Evolutionary conservation across 805 yeast species (phyloP).

Genomic region (Wickerhamiella cacticola): DNA sequence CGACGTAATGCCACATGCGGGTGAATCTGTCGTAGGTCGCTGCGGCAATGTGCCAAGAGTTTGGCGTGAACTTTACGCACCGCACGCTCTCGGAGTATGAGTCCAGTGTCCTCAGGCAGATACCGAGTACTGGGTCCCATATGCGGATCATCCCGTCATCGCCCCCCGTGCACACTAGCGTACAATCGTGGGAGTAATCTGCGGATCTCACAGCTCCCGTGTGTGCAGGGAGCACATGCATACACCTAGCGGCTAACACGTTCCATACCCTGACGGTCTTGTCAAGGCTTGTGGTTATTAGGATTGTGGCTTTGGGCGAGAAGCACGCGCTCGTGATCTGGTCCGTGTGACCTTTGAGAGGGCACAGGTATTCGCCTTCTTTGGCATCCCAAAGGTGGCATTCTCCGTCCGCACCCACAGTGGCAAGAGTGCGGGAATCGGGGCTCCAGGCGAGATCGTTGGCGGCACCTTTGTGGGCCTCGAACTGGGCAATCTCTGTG

Average conservation of each 20-base stretch:
- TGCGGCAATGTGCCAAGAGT: slow-evolving; percentile 66
- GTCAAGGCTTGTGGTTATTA: slow-evolving; percentile 77
- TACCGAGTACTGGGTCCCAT: slow-evolving; percentile 84
- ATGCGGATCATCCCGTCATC: slow-evolving; percentile 83
- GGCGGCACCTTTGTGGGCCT: slow-evolving; percentile 59
- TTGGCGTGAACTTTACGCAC: slow-evolving; percentile 61
- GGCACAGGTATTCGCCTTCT: slow-evolving; percentile 32
- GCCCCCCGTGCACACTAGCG: slow-evolving; percentile 74
- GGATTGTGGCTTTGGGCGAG: slow-evolving; percentile 60
- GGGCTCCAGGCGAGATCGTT: slow-evolving; percentile 73
- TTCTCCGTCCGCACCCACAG: slow-evolving; percentile 78
- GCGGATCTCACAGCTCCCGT: slow-evolving; percentile 76
- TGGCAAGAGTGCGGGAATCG: slow-evolving; percentile 57
- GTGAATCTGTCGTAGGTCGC: slow-evolving; percentile 70
- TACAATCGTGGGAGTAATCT: slow-evolving; percentile 63
- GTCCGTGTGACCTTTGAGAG: slow-evolving; percentile 62
- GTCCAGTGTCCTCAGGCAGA: slow-evolving; percentile 69
- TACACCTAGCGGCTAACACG: slow-evolving; percentile 49
- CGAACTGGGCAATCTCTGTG: slow-evolving; percentile 27
- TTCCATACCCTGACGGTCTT: slow-evolving; percentile 92
- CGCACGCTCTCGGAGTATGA: slow-evolving; percentile 46
- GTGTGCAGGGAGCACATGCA: slow-evolving; percentile 81
- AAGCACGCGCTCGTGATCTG: slow-evolving; percentile 65
- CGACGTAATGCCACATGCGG: slow-evolving; percentile 77
- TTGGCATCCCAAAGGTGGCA: slow-evolving; percentile 57